Conservation (phyloP, 148 eudicot species). For the Hydrangea macrophylla region DNA sequence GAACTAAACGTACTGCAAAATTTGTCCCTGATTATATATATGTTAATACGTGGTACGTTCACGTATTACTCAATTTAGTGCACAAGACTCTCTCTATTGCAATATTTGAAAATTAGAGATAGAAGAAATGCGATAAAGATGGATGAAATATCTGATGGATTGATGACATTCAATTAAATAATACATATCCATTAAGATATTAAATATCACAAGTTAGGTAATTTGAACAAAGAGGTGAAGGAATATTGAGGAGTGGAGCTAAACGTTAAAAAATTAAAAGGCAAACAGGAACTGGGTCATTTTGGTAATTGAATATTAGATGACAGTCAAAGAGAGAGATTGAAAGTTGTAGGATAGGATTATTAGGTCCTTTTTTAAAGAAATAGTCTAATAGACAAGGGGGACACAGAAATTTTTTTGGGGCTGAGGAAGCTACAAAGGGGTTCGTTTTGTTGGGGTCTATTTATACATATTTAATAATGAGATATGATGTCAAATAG, state of each 20-base stretch:
- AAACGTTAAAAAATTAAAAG: conserved; percentile 3
- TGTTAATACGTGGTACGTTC: too few species aligned
- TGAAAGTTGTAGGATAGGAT: neutral
- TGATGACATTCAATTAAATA: neutral
- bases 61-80: too few species aligned
- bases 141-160: neutral
- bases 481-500: too few species aligned
- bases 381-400: too few species aligned
- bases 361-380: conserved; percentile 13
- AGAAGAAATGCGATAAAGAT: neutral
- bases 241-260: conserved; percentile 7
- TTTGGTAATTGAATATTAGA: neutral
- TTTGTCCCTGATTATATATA: too few species aligned
- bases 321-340: conserved; percentile 6
- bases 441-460: too few species aligned
- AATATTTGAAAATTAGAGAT: neutral
- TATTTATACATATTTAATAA: too few species aligned
- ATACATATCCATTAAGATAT: neutral
- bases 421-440: too few species aligned
- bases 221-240: conserved; percentile 1
- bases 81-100: neutral
- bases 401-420: too few species aligned
- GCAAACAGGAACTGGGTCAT: neutral
- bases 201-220: neutral
- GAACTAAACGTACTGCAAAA: too few species aligned